Percentiles rank a stretch among this genome's conserved stretches.
These are phyloP conservation scores for Schizochytrium sp. DNA, from an alignment of 108 stramenopile genomes.

Conservation along the genomic window DNA sequence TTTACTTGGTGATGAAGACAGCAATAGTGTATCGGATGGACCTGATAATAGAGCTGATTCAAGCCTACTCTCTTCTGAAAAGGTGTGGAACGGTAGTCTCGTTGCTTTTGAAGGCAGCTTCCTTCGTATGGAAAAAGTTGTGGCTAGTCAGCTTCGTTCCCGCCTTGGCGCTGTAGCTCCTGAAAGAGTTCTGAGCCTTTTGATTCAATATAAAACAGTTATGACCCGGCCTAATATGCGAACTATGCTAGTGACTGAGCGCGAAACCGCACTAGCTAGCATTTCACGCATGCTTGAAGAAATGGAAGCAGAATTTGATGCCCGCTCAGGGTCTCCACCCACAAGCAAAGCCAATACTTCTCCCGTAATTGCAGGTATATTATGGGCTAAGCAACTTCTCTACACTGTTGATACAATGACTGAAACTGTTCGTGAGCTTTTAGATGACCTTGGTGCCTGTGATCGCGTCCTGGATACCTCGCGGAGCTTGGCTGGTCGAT, in stretches of 20 bases:
- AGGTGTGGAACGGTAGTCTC: not conserved
- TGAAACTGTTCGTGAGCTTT: not conserved
- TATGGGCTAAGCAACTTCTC: slow-evolving; percentile 46
- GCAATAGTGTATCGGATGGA: too few species aligned
- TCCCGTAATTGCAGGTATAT: not conserved
- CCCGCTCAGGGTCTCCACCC: not conserved
- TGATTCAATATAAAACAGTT: slow-evolving; percentile 7
- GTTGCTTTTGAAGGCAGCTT: not conserved
- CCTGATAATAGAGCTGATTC: too few species aligned
- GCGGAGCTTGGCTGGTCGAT: not conserved
- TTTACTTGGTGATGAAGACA: not conserved
- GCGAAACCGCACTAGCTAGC: not conserved
- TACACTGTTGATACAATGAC: not conserved
- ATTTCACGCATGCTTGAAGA: slow-evolving; percentile 8
- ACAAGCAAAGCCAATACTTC: slow-evolving; percentile 24
- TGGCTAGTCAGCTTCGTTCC: not conserved
- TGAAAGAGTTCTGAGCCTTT: not conserved
- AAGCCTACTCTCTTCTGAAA: slow-evolving; percentile 4
- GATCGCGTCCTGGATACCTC: slow-evolving; percentile 10
- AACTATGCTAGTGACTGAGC: not conserved
- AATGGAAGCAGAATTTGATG: slow-evolving; percentile 29
- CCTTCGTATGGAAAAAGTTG: not conserved
- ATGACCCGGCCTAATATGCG: slow-evolving; percentile 10
- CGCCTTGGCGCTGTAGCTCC: not conserved
- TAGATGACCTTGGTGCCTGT: slow-evolving; percentile 19